phyloP scores from a whole-genome alignment of 192 early-diverging fungal genomes.

The Coemansia furcata region DNA sequence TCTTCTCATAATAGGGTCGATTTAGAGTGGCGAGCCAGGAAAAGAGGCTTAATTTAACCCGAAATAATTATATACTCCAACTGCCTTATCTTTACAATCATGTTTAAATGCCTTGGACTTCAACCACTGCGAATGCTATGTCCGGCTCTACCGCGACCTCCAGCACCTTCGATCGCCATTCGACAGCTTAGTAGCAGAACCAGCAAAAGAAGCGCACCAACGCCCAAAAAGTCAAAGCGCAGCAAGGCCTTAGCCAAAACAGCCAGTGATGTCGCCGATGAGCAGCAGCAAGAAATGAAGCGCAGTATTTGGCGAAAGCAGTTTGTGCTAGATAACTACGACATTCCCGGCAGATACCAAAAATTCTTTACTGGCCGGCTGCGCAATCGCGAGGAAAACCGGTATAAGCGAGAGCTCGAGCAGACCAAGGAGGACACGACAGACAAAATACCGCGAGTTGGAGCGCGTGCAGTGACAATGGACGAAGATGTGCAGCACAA shows the following conservation, averaged over 20 bases:
- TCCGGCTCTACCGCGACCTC: not conserved
- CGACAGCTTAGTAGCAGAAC: not conserved
- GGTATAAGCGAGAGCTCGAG: conserved; percentile 28
- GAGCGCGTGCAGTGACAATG: conserved; percentile 18
- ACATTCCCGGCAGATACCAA: conserved; percentile 47
- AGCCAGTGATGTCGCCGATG: not conserved
- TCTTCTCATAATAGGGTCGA: not conserved
- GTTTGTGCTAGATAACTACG: conserved; percentile 42
- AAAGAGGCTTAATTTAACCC: not conserved
- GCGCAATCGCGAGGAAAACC: conserved; percentile 45
- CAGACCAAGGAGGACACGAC: not conserved
- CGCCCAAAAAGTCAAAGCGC: not conserved
- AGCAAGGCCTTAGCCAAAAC: not conserved
- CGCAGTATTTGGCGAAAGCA: conserved; percentile 37
- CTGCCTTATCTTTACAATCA: not conserved
- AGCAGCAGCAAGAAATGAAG: conserved; percentile 15
- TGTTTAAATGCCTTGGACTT: not conserved
- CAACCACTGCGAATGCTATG: not conserved
- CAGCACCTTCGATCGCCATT: not conserved
- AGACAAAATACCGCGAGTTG: conserved; percentile 20
- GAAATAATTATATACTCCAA: not conserved
- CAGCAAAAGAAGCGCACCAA: not conserved
- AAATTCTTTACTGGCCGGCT: conserved; percentile 48
- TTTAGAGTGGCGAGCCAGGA: not conserved
- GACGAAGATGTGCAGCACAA: conserved; percentile 27